Conservation (phyloP, 2,329 filamentous ascomycete genomes). For the Ophiostoma tasmaniense region DNA sequence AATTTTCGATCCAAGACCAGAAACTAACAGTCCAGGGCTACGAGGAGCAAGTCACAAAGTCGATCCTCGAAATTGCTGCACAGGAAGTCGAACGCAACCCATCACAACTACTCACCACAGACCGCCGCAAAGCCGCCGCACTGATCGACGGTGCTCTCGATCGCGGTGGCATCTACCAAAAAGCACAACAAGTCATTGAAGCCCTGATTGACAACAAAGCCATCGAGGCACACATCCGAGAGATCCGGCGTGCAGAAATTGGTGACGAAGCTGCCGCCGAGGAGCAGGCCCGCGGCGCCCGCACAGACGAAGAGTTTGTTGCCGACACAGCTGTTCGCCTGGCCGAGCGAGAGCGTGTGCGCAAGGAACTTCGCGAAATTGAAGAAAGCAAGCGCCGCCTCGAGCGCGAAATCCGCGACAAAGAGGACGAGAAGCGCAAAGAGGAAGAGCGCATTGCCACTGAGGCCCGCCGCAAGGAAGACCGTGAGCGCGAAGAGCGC, state of each 20-base stretch:
- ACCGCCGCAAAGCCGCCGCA: slow-evolving; percentile 63
- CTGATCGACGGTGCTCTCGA: slow-evolving; percentile 73
- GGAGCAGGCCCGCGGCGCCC: slow-evolving; percentile 57
- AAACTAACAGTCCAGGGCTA: slow-evolving; percentile 46
- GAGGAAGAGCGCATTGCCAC: slow-evolving; percentile 29
- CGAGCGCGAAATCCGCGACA: slow-evolving; percentile 46
- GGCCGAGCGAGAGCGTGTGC: slow-evolving; percentile 51
- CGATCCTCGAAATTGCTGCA: slow-evolving; percentile 61
- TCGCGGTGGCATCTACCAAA: slow-evolving; percentile 65
- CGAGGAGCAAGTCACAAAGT: slow-evolving; percentile 56
- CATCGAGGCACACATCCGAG: slow-evolving; percentile 62
- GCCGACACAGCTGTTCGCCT: slow-evolving; percentile 54
- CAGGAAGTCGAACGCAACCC: slow-evolving; percentile 69
- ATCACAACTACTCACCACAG: slow-evolving; percentile 60
- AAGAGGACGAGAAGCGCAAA: slow-evolving; percentile 31
- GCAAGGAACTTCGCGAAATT: slow-evolving; percentile 51
- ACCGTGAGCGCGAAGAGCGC: slow-evolving; percentile 31
- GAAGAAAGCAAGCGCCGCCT: slow-evolving; percentile 54
- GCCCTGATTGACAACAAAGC: slow-evolving; percentile 58
- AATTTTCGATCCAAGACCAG: neutral
- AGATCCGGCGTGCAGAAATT: slow-evolving; percentile 58
- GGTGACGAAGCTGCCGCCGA: slow-evolving; percentile 59
- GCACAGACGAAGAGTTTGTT: slow-evolving; percentile 66
- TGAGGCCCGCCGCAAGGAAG: slow-evolving; percentile 29
- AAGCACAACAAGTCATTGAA: slow-evolving; percentile 59